A percentile compares a stretch with the other conserved stretches of the same genome.
Conservation (phyloP, 192 early-diverging fungal genomes). For the Cladochytrium replicatum region DNA sequence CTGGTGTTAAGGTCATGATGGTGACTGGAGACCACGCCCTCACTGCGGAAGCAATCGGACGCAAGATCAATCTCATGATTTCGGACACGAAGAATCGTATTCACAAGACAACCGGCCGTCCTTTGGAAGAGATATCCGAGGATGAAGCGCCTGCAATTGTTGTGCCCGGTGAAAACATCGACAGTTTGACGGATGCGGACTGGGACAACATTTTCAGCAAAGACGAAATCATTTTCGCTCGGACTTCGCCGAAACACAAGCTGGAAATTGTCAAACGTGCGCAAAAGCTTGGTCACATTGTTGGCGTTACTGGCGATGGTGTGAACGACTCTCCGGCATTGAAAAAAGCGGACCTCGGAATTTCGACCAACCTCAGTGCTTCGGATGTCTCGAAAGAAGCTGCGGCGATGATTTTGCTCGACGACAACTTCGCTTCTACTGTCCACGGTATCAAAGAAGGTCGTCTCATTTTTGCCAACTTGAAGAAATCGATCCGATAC, state of each 20-base stretch:
- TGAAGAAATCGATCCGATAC: constrained; percentile 93
- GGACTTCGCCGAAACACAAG: constrained; percentile 94
- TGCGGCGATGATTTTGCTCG: constrained; percentile 92
- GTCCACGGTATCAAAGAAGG: constrained; percentile 91
- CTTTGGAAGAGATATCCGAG: constrained; percentile 55
- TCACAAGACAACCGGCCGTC: constrained; percentile 49
- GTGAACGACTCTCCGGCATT: constrained; percentile 94
- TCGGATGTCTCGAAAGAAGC: constrained; percentile 92
- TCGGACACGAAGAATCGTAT: constrained; percentile 75
- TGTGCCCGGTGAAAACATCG: constrained; percentile 84
- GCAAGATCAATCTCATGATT: constrained; percentile 81
- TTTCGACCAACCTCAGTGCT: constrained; percentile 91
- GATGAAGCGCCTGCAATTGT: constrained; percentile 82
- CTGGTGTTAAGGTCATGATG: constrained; percentile 97
- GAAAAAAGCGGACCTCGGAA: constrained; percentile 94
- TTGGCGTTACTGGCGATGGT: constrained; percentile 95
- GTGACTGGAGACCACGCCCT: constrained; percentile 95
- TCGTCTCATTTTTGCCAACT: constrained; percentile 87
- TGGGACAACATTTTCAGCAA: constrained; percentile 93
- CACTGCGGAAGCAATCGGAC: constrained; percentile 83
- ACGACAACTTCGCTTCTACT: constrained; percentile 97
- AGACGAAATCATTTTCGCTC: constrained; percentile 92
- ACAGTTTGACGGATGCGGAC: constrained; percentile 67
- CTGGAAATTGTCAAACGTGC: constrained; percentile 91
- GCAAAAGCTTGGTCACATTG: constrained; percentile 85